Evolutionary conservation across 805 yeast genomes (phyloP).

Genomic region (Saccharomyces paradoxus): DNA sequence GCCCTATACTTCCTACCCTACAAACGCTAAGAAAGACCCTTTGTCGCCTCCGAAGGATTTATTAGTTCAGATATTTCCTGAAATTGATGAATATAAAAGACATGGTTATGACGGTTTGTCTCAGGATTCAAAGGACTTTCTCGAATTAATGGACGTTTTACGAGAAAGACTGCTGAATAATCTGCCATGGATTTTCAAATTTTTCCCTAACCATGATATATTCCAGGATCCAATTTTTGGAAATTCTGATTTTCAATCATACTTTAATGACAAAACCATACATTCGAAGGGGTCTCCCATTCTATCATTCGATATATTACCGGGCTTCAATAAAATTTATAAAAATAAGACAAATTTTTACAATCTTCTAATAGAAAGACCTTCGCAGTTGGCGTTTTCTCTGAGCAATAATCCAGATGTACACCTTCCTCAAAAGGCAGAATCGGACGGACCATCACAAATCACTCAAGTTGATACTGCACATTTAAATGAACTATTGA

Average conservation of each 20-base stretch:
- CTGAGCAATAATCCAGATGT: neutral
- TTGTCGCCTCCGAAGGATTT: conserved; percentile 10
- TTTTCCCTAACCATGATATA: conserved; percentile 28
- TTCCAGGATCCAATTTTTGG: conserved; percentile 20
- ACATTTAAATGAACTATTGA: neutral
- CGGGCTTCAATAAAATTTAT: conserved; percentile 6
- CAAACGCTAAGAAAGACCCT: neutral
- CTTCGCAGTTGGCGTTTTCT: neutral
- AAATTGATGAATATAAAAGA: conserved; percentile 19
- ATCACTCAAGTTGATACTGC: neutral
- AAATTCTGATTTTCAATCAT: conserved; percentile 19
- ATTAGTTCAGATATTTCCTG: conserved; percentile 26
- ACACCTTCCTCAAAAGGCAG: neutral
- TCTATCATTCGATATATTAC: conserved; percentile 9
- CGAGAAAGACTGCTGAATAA: conserved; percentile 18
- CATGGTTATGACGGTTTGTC: conserved; percentile 9
- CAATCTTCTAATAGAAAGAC: conserved; percentile 11
- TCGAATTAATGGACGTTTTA: conserved; percentile 17
- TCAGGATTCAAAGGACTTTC: conserved; percentile 12
- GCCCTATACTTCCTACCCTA: conserved; percentile 7
- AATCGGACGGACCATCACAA: neutral
- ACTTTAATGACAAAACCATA: conserved; percentile 12
- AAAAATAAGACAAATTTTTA: conserved; percentile 5
- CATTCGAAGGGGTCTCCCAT: neutral
- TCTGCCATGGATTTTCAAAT: conserved; percentile 22